These are phyloP conservation scores for Solanum sejunctum DNA, from an alignment of 257 asterid species.

Conservation along the genomic window DNA sequence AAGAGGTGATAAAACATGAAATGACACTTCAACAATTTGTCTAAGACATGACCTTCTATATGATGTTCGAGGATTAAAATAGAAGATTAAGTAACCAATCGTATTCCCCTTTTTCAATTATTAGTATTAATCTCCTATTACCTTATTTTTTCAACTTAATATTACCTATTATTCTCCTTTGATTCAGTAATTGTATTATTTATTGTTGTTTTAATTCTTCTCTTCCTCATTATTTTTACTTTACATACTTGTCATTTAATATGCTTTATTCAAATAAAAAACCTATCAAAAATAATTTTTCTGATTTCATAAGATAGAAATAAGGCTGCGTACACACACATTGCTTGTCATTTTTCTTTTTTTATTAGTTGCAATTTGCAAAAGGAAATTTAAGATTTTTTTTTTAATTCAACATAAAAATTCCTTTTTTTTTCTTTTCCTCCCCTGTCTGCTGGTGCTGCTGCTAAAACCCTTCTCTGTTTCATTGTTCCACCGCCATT, in stretches of 20 bases:
- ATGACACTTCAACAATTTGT: neutral
- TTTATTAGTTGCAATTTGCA: neutral
- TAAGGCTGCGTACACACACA: neutral
- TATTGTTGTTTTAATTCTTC: neutral
- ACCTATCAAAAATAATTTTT: rapidly evolving
- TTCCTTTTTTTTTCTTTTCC: too few relatives aligned
- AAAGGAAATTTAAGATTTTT: neutral
- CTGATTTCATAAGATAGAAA: neutral
- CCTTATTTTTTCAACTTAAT: neutral
- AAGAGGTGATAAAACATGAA: neutral
- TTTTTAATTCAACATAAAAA: neutral
- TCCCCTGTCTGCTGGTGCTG: neutral
- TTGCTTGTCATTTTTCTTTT: neutral
- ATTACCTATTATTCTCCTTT: neutral
- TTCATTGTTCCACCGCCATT: neutral
- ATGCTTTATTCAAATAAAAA: neutral
- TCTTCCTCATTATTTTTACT: neutral
- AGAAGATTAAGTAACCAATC: neutral
- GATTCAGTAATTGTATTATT: neutral
- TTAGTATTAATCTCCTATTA: neutral
- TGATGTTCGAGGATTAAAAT: neutral
- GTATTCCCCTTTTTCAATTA: neutral
- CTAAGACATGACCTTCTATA: neutral
- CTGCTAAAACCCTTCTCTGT: neutral
- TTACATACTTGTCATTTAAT: neutral